A percentile compares a stretch with the other conserved stretches of the same genome.
phyloP scores from a whole-genome alignment of 805 yeast species.

The Yarrowia sp. region DNA sequence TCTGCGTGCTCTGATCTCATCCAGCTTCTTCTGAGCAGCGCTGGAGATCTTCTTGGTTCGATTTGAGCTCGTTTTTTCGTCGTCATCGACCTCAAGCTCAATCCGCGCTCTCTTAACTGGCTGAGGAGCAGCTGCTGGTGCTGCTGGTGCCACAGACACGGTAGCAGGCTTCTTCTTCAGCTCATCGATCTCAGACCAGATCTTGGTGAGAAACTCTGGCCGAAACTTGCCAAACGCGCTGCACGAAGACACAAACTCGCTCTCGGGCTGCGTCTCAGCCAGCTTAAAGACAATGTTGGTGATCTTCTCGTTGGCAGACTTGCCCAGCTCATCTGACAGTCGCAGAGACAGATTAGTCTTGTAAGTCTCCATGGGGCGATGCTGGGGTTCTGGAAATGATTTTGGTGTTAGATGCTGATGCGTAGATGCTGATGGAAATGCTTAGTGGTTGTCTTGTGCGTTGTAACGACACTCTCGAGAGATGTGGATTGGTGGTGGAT shows the following conservation, averaged over 20 bases:
- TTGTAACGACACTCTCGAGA: too few relatives aligned
- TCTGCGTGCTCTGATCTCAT: conserved; percentile 25
- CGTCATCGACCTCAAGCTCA: conserved; percentile 14
- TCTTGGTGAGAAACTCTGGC: conserved; percentile 28
- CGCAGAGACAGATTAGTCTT: conserved; percentile 28
- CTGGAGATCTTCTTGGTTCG: conserved; percentile 5
- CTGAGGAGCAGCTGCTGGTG: not conserved
- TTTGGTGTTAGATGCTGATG: too few relatives aligned
- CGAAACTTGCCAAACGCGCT: conserved; percentile 35
- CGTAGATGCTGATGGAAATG: too few relatives aligned
- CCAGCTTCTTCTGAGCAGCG: conserved; percentile 28
- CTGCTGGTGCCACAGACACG: not conserved
- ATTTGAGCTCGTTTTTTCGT: not conserved
- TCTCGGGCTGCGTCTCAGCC: conserved; percentile 28
- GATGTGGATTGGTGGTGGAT: too few relatives aligned
- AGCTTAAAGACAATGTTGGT: conserved; percentile 31
- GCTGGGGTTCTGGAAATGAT: not conserved
- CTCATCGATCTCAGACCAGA: conserved; percentile 28
- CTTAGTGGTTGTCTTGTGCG: too few relatives aligned
- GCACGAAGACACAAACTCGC: conserved; percentile 32
- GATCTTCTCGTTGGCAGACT: conserved; percentile 30
- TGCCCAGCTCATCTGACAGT: conserved; percentile 32
- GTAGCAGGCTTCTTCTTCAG: not conserved
- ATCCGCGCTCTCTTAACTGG: not conserved
- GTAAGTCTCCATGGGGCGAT: not conserved